A percentile compares a stretch with the other conserved stretches of the same genome.
phyloP scores from a whole-genome alignment of 768 basidiomycete genomes.

The Trametes villosa region DNA sequence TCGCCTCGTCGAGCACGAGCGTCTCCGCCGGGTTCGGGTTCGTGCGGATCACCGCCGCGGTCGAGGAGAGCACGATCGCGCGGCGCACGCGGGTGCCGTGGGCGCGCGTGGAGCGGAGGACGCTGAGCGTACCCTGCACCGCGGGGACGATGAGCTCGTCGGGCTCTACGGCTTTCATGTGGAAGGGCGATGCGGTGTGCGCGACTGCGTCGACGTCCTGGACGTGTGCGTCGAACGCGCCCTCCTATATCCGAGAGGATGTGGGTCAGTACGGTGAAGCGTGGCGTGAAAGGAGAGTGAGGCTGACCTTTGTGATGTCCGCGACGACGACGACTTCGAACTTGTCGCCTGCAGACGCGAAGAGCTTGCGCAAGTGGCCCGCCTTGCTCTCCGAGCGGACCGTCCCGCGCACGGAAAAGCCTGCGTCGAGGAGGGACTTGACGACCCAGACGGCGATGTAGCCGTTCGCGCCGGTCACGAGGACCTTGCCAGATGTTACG shows the following conservation, averaged over 20 bases:
- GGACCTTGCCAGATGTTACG: slow-evolving; percentile 44
- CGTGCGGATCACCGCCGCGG: slow-evolving; percentile 45
- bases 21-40: slow-evolving; percentile 27
- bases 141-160: slow-evolving; percentile 69
- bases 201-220: slow-evolving; percentile 72
- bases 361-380: slow-evolving; percentile 54
- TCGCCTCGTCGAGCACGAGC: slow-evolving; percentile 47
- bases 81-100: slow-evolving; percentile 52
- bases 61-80: slow-evolving; percentile 62
- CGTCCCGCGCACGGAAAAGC: slow-evolving; percentile 67
- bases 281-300: neutral
- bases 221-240: slow-evolving; percentile 79
- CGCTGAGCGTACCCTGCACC: slow-evolving; percentile 66
- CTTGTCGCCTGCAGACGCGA: slow-evolving; percentile 54
- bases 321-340: slow-evolving; percentile 73
- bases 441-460: slow-evolving; percentile 66
- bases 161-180: slow-evolving; percentile 47
- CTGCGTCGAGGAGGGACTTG: slow-evolving; percentile 59
- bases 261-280: too few relatives aligned
- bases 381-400: slow-evolving; percentile 66
- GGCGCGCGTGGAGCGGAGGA: slow-evolving; percentile 67
- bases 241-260: slow-evolving; percentile 42
- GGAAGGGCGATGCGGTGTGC: slow-evolving; percentile 70
- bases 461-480: slow-evolving; percentile 63
- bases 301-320: slow-evolving; percentile 60